phyloP scores from a whole-genome alignment of 345 rosid genomes.

The Heritiera littoralis region DNA sequence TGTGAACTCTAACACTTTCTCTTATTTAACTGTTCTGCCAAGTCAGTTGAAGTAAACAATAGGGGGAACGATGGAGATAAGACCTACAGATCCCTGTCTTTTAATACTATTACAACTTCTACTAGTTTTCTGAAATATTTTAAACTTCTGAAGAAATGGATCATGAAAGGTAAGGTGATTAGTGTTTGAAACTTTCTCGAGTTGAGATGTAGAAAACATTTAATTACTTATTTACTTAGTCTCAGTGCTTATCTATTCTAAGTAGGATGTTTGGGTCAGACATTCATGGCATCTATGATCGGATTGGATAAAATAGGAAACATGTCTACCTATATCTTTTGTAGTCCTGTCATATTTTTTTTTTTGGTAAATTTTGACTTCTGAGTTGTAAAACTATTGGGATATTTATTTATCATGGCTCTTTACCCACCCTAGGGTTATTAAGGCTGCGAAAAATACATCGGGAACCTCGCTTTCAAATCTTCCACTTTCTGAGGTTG shows the following conservation, averaged over 20 bases:
- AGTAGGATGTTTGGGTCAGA: not conserved
- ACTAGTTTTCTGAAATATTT: not conserved
- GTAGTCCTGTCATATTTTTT: not conserved
- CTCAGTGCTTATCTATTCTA: slow-evolving; percentile 10
- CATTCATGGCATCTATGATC: slow-evolving; percentile 12
- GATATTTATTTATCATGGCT: slow-evolving; percentile 16
- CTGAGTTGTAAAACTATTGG: not conserved
- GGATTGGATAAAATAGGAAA: slow-evolving; percentile 13
- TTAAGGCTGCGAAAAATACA: slow-evolving; percentile 58
- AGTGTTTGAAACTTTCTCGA: not conserved
- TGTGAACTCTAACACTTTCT: not conserved
- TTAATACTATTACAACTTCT: not conserved
- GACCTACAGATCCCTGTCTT: not conserved
- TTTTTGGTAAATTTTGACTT: not conserved
- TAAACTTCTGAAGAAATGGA: slow-evolving; percentile 9
- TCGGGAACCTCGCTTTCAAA: slow-evolving; percentile 54
- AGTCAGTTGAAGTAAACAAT: not conserved
- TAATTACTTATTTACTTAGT: not conserved
- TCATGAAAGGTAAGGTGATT: not conserved
- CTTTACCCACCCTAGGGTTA: slow-evolving; percentile 47
- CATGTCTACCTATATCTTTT: slow-evolving; percentile 1
- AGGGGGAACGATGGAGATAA: not conserved
- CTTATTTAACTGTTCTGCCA: slow-evolving; percentile 2
- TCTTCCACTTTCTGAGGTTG: slow-evolving; percentile 83
- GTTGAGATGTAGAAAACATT: not conserved